These are phyloP conservation scores for Ulota crispa DNA, from an alignment of 225 moss, liverwort and hornwort species.

Conservation along the genomic window DNA sequence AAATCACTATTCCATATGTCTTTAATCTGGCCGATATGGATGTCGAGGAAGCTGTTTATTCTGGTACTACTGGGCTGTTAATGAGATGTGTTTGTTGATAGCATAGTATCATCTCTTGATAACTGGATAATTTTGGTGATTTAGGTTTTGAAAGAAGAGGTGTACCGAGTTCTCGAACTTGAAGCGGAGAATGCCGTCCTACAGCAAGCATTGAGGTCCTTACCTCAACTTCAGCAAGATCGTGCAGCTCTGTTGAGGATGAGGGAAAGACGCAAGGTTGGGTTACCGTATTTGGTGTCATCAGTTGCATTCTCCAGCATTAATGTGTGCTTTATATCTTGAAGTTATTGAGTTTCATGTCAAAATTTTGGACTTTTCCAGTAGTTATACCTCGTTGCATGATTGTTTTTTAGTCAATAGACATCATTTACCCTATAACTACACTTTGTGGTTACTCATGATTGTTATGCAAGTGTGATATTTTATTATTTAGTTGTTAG, in stretches of 20 bases:
- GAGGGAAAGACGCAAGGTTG: constrained; percentile 76
- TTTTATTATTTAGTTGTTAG: neutral
- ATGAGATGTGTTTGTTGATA: neutral
- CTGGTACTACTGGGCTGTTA: neutral
- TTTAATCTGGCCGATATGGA: neutral
- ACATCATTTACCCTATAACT: neutral
- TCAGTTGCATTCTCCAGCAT: constrained; percentile 3
- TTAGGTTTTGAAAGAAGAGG: constrained; percentile 90
- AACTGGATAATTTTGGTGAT: constrained; percentile 7
- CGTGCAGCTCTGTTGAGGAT: constrained; percentile 70
- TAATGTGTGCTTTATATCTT: constrained; percentile 15
- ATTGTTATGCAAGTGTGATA: neutral
- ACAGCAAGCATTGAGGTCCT: constrained; percentile 79
- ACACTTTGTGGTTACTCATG: neutral
- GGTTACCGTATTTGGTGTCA: constrained; percentile 7
- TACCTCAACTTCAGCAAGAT: constrained; percentile 91
- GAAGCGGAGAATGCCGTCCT: constrained; percentile 95
- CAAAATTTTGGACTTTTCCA: neutral
- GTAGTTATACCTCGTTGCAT: neutral
- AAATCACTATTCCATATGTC: neutral
- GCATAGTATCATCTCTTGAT: neutral
- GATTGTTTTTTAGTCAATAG: neutral
- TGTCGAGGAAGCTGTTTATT: neutral
- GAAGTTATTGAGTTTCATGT: neutral
- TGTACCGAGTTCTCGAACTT: constrained; percentile 84